phyloP scores from a whole-genome alignment of 495 filamentous ascomycete genomes.

The Penicillium odoratum region DNA sequence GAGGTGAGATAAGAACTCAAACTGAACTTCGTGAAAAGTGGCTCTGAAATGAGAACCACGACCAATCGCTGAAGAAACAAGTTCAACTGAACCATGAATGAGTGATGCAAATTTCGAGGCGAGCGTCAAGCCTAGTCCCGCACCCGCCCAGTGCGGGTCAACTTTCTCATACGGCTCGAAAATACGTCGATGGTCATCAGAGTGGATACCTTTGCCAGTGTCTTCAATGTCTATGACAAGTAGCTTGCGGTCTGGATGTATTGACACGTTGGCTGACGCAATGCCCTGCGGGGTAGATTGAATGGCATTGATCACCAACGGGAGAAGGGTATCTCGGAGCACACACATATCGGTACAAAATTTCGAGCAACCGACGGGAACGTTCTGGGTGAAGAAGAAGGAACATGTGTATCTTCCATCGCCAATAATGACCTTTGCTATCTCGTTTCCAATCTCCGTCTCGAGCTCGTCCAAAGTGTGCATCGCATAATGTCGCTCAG shows the following conservation, averaged over 20 bases:
- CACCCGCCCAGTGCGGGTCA: slow-evolving; percentile 11
- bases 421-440: not conserved
- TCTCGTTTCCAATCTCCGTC: slow-evolving; percentile 4
- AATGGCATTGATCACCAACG: slow-evolving; percentile 18
- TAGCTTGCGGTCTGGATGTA: slow-evolving; percentile 3
- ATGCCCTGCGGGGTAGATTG: slow-evolving; percentile 11
- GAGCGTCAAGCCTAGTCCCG: slow-evolving; percentile 1
- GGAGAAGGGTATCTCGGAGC: slow-evolving; percentile 16
- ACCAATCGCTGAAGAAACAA: too few species aligned
- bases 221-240: slow-evolving; percentile 17
- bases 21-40: too few species aligned
- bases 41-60: too few species aligned
- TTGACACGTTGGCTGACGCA: slow-evolving; percentile 3
- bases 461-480: slow-evolving; percentile 18
- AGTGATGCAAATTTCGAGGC: too few species aligned
- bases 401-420: slow-evolving; percentile 16
- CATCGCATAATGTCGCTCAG: slow-evolving; percentile 11
- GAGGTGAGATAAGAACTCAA: too few species aligned
- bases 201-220: slow-evolving; percentile 14
- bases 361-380: not conserved
- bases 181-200: slow-evolving; percentile 15
- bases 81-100: too few species aligned
- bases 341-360: slow-evolving; percentile 12
- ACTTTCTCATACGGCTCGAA: slow-evolving; percentile 21
- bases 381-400: slow-evolving; percentile 8